Percentiles rank a stretch among this genome's conserved stretches.
Evolutionary conservation across 2,329 filamentous ascomycete species (phyloP).

Genomic region (Colletotrichum sp.): DNA sequence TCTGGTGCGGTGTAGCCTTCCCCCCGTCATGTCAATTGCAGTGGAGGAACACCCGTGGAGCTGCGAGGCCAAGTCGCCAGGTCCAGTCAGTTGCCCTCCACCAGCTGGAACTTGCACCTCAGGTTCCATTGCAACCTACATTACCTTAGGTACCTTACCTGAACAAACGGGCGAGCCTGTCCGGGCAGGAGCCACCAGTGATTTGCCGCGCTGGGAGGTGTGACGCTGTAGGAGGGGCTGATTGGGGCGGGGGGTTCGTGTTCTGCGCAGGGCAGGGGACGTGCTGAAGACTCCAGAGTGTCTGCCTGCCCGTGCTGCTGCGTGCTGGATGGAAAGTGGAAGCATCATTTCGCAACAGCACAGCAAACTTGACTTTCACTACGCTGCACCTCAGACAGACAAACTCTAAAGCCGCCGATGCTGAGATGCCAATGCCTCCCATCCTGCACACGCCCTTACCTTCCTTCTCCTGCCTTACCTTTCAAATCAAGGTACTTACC

Average conservation of each 20-base stretch:
- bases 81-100: slow-evolving; percentile 3
- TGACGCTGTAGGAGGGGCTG: slow-evolving; percentile 3
- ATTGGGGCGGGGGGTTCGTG: background rate
- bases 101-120: slow-evolving; percentile 3
- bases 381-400: background rate
- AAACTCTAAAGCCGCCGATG: slow-evolving; percentile 18
- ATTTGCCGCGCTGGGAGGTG: background rate
- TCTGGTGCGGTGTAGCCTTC: background rate
- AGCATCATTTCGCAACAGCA: background rate
- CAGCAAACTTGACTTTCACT: background rate
- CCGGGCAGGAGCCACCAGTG: background rate
- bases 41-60: background rate
- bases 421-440: slow-evolving; percentile 1
- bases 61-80: background rate
- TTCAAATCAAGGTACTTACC: background rate
- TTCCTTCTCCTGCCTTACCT: background rate
- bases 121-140: background rate
- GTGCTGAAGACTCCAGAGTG: slow-evolving; percentile 3
- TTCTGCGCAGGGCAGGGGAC: background rate
- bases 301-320: background rate
- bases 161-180: background rate
- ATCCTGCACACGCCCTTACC: background rate
- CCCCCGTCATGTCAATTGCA: background rate
- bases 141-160: no score
- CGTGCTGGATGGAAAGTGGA: background rate